phyloP scores from a whole-genome alignment of 805 yeast species.

The Lachancea quebecensis region DNA sequence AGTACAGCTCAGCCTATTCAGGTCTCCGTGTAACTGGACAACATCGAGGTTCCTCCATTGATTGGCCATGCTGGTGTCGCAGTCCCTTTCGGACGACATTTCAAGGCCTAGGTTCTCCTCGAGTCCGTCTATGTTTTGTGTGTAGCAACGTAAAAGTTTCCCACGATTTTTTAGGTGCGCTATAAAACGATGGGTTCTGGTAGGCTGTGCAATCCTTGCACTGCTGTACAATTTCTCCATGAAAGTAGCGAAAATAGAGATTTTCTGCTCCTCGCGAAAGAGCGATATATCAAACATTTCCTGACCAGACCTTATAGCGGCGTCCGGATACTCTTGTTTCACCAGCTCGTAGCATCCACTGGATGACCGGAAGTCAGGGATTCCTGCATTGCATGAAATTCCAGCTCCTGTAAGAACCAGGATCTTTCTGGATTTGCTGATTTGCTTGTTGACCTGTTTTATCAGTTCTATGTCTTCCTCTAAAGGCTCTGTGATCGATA shows the following conservation, averaged over 20 bases:
- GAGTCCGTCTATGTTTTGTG: constrained; percentile 90
- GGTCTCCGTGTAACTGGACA: constrained; percentile 86
- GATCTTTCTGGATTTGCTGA: constrained; percentile 38
- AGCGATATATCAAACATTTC: constrained; percentile 85
- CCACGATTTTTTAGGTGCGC: constrained; percentile 48
- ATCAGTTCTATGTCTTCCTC: constrained; percentile 8
- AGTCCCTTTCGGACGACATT: constrained; percentile 39
- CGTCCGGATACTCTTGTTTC: constrained; percentile 51
- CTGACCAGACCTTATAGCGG: constrained; percentile 63
- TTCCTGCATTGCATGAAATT: constrained; percentile 92
- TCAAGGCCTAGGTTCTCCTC: constrained; percentile 61
- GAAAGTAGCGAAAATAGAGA: constrained; percentile 74
- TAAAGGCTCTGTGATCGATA: background rate
- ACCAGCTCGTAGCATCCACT: constrained; percentile 77
- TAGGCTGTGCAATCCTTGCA: constrained; percentile 64
- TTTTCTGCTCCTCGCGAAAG: constrained; percentile 60
- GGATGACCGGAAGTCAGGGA: constrained; percentile 86
- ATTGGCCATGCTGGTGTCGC: constrained; percentile 29
- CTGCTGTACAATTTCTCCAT: constrained; percentile 73
- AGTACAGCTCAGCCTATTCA: constrained; percentile 71
- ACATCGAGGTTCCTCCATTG: constrained; percentile 65
- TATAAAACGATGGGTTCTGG: constrained; percentile 77
- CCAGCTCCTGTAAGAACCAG: constrained; percentile 91
- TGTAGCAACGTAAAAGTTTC: constrained; percentile 76
- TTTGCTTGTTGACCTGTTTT: constrained; percentile 21